Percentiles rank a stretch among this genome's conserved stretches.
These are phyloP conservation scores for Ophiocordyceps camponoti-leonardi DNA, from an alignment of 2,329 filamentous ascomycete species.

Conservation along the genomic window DNA sequence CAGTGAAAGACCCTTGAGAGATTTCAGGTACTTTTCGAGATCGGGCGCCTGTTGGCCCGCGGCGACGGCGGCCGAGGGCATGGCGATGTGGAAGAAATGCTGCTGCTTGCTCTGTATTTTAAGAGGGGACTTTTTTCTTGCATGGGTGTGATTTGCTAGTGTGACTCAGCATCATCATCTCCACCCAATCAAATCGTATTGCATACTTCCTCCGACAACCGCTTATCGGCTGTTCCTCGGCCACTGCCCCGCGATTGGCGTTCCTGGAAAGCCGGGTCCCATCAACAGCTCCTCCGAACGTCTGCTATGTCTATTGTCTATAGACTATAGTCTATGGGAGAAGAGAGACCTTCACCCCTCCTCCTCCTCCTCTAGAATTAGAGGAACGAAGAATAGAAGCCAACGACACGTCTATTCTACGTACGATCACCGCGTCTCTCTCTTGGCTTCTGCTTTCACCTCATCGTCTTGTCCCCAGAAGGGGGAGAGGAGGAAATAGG, in stretches of 20 bases:
- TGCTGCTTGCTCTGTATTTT: too few relatives aligned
- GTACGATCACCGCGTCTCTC: too few relatives aligned
- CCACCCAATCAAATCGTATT: too few relatives aligned
- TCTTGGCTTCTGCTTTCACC: background rate
- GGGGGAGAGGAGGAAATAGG: background rate
- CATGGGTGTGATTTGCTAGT: too few relatives aligned
- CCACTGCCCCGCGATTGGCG: background rate
- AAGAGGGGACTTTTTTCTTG: background rate
- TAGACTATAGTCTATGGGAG: too few relatives aligned
- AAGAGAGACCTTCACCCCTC: too few relatives aligned
- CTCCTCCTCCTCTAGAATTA: too few relatives aligned
- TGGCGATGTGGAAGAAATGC: constrained; percentile 5
- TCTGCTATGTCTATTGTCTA: too few relatives aligned
- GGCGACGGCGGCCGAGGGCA: constrained; percentile 14
- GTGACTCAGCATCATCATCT: too few relatives aligned
- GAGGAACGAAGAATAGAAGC: background rate
- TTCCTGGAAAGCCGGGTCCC: background rate
- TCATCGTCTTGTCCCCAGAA: background rate
- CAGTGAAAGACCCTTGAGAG: constrained; percentile 56
- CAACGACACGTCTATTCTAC: too few relatives aligned
- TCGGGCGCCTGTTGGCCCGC: constrained; percentile 40
- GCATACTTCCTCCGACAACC: background rate
- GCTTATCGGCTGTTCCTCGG: background rate
- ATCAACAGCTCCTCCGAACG: background rate
- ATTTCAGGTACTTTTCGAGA: constrained; percentile 62